Evolutionary conservation across 2,329 filamentous ascomycete genomes (phyloP), one percentile per base, ranked within the genome.

Genomic region (Teratosphaeria epicoccoides): DNA sequence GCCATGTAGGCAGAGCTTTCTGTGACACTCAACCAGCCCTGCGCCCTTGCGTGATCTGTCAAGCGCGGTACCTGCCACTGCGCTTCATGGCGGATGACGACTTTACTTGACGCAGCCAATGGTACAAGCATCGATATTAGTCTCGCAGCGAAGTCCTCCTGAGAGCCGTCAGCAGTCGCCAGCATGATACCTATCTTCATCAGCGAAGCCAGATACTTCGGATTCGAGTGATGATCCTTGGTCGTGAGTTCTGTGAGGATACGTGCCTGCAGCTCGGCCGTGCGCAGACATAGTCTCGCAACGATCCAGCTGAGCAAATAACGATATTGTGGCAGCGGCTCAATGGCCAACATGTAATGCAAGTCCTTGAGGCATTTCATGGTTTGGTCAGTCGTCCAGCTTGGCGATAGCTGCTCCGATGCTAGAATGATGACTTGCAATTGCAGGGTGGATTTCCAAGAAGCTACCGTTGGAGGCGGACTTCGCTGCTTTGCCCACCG

Each of bases 31-130:
- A 49, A 60, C 70, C 71, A 75, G 1, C 60, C 55, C 28, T 63
- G 65, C 4, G 56, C 49, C 20, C 61, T 59, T 1, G 71, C 71
- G 26, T 71, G 62, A 14, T 71, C 67, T 55, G 71, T 73, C 1
- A 76, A 56, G 4, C 67, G 67, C 3, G 71, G 75, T 50, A 73
- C 70, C 10, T 69, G 71, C 68, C 70, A 76, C 50, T 75, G 75
- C 1, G 76, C 74, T 59, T 78, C 76, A 52, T 78, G 75, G 6
- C 76, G 68, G n/a, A 78, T 71, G 26, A 73, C 70, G 1, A 77
- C 71, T 54, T 77, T 78, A 3, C 73, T 71, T 28, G 73, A 76
- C 3, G 73, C 68, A 0, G 70, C 70, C 17, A 74, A 68, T 0
- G 70, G 66, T 2, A 72, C 67, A 14, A 76, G 66, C 46, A 70